Evolutionary conservation across 2,329 filamentous ascomycete genomes (phyloP).

Genomic region (Fusarium sp.): DNA sequence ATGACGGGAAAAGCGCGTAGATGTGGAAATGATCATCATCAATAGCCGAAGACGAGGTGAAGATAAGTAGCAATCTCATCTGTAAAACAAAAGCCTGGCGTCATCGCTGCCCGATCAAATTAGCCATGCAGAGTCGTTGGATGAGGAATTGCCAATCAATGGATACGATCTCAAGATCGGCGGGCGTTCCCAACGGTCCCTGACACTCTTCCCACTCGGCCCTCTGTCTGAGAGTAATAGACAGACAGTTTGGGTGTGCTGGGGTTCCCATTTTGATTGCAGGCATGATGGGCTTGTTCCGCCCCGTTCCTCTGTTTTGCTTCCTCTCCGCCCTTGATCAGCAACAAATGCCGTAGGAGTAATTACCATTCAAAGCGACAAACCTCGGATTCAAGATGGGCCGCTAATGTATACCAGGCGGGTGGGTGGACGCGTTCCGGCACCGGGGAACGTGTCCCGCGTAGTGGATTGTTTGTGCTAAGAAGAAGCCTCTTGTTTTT

Average conservation of each 20-base stretch:
- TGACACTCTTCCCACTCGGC: slow-evolving; percentile 15
- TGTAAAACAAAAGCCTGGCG: slow-evolving; percentile 21
- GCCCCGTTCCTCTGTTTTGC: not conserved
- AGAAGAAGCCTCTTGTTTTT: slow-evolving; percentile 5
- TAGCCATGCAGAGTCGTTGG: slow-evolving; percentile 7
- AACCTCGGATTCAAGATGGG: slow-evolving; percentile 18
- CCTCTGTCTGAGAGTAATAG: slow-evolving; percentile 1
- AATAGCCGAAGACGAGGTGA: slow-evolving; percentile 6
- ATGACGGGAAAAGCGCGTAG: not conserved
- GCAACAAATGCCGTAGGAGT: slow-evolving; percentile 1
- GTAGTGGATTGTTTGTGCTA: slow-evolving; percentile 20
- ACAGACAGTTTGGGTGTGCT: not conserved
- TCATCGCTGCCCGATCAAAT: slow-evolving; percentile 35
- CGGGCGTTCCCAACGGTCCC: slow-evolving; percentile 33
- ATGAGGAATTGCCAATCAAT: slow-evolving; percentile 25
- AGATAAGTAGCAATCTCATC: slow-evolving; percentile 27
- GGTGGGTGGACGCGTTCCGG: slow-evolving; percentile 28
- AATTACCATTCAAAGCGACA: slow-evolving; percentile 7
- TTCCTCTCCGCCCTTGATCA: slow-evolving; percentile 3
- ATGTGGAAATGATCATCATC: slow-evolving; percentile 15
- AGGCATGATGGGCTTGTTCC: slow-evolving; percentile 1
- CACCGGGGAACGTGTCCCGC: slow-evolving; percentile 38
- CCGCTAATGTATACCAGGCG: slow-evolving; percentile 31
- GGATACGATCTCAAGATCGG: slow-evolving; percentile 8
- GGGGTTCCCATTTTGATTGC: not conserved